Conservation (phyloP, 2,329 filamentous ascomycete genomes). For the Geosmithia morbida region DNA sequence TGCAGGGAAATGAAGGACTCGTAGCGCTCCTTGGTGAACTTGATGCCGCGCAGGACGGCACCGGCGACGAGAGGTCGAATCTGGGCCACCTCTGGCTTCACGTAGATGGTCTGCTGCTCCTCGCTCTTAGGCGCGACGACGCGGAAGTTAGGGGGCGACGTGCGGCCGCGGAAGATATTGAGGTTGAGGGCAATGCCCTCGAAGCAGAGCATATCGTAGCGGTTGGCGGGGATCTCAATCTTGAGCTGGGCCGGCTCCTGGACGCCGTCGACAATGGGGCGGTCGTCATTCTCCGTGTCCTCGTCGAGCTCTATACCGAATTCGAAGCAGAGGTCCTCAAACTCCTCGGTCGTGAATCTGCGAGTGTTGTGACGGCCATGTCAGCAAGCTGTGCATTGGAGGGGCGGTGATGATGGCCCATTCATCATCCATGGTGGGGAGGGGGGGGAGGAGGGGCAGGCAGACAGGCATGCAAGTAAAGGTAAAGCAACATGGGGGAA, state of each 20-base stretch:
- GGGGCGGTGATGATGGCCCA: constrained; percentile 3
- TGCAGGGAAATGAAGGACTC: constrained; percentile 96
- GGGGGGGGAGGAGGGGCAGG: constrained; percentile 6
- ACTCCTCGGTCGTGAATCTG: constrained; percentile 83
- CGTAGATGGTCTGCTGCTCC: constrained; percentile 66
- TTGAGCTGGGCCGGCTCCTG: constrained; percentile 88
- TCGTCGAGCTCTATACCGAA: constrained; percentile 97
- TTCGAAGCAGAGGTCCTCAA: constrained; percentile 96
- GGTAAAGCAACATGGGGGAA: constrained; percentile 1
- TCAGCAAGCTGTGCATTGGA: background rate
- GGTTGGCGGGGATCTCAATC: constrained; percentile 95
- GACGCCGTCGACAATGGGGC: constrained; percentile 60
- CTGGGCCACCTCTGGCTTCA: constrained; percentile 58
- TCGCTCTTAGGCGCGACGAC: constrained; percentile 58
- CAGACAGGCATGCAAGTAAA: constrained; percentile 4
- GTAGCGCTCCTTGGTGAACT: constrained; percentile 82
- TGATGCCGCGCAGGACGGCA: constrained; percentile 79
- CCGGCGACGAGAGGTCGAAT: constrained; percentile 82
- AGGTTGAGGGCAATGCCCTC: constrained; percentile 93
- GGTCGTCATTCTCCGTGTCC: constrained; percentile 67
- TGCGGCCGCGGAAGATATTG: constrained; percentile 79
- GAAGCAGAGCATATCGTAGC: constrained; percentile 91
- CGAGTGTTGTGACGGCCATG: background rate
- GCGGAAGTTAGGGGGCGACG: constrained; percentile 64
- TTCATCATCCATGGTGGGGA: background rate